Evolutionary conservation across 768 basidiomycete genomes (phyloP), one percentile per base, ranked within the genome.

Genomic region (Suillus tomentosus): DNA sequence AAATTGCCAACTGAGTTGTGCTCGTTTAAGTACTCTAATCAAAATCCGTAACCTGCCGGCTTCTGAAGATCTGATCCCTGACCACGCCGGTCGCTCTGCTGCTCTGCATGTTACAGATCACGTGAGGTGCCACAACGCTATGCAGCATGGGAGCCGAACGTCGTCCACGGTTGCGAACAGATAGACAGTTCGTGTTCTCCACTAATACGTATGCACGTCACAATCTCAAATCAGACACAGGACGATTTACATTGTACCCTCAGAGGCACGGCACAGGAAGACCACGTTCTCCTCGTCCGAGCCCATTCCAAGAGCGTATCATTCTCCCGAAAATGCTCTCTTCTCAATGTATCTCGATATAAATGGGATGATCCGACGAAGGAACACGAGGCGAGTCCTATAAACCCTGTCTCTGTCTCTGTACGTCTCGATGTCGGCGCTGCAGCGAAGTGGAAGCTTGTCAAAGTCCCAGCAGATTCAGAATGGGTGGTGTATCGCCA

Each of bases 401-500:
- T 69, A 14, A 57, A 24, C 5, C 27, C 69, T 15, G 56, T 56
- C 45, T 63, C 64, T 13, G 70, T 71, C 27, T 51, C 63, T 62
- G 59, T 79, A 45, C 64, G 64, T 24, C 65, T 74, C 4, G 58
- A 70, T 37, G 64, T 73, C 68, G 57, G 64, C 50, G 65, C 67
- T 27, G 69, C 76, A 1, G 78, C 80, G 17, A 77, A 72, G n/a
- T 88, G 86, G 85, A 77, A 80, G 66, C 71, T 73, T 34, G 68
- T 88, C 14, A 54, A 70, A 2, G 73, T 82, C 9, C 75, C 77
- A 10, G 76, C 79, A 13, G 77, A 78, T 48, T 85, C 80, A 67
- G 84, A 84, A 3, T 91, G 88, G 88, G 73, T 79, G 43, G 69
- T 90, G 31, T 91, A 86, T 69, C 76, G 80, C 53, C 79, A 78